Evolutionary conservation across 1,284 basidiomycete species (phyloP).

Genomic region (Tremellales sp.): DNA sequence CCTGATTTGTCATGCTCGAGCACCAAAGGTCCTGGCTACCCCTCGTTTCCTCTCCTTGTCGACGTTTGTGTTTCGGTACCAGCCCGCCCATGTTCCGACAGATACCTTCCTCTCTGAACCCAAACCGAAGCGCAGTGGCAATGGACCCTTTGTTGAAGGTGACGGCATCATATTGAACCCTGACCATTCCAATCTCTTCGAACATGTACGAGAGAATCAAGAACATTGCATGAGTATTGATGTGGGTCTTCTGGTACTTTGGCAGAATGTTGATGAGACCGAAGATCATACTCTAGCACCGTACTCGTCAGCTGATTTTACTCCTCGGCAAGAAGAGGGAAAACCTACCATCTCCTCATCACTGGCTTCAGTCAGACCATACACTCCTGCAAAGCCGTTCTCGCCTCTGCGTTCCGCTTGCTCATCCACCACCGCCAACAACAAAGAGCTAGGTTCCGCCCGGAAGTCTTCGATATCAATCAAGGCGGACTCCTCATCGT

Average conservation of each 20-base stretch:
- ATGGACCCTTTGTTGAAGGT: conserved; percentile 14
- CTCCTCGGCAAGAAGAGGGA: neutral
- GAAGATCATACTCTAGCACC: conserved; percentile 14
- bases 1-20: conserved; percentile 18
- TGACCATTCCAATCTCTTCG: conserved; percentile 14
- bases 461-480: conserved; percentile 20
- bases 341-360: conserved; percentile 14
- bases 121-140: conserved; percentile 15
- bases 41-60: conserved; percentile 4
- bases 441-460: conserved; percentile 12
- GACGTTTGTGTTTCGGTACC: conserved; percentile 7
- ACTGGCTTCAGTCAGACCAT: conserved; percentile 18
- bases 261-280: conserved; percentile 23
- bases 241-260: conserved; percentile 18
- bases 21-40: conserved; percentile 22
- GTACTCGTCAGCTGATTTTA: neutral
- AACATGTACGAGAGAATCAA: conserved; percentile 20
- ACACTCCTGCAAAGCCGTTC: conserved; percentile 23
- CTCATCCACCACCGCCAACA: conserved; percentile 23
- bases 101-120: conserved; percentile 19
- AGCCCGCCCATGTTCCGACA: conserved; percentile 17
- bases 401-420: conserved; percentile 11
- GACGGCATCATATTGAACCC: conserved; percentile 25
- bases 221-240: conserved; percentile 23
- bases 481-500: conserved; percentile 11